Evolutionary conservation across 176 grass and related monocot species (phyloP), one percentile per base, ranked within the genome.

Genomic region (Hyparrhenia diplandra): DNA sequence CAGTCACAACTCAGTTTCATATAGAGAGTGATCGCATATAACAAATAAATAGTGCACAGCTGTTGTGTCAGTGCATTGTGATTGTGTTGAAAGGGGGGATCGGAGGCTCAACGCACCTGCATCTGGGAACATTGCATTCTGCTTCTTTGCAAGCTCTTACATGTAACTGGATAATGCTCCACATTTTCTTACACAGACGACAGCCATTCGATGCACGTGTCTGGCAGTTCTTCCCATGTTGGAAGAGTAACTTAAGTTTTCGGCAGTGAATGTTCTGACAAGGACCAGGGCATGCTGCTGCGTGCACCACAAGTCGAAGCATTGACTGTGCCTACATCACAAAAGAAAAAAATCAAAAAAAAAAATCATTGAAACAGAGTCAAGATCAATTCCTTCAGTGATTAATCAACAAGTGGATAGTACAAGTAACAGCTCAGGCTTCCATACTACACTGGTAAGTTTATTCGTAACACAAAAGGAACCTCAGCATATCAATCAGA

Each of bases 111-210:
- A 85, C 83, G 59, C 61, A 97, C 92, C 88, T 90, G 92, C 95
- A 98, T 29, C 95, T 93, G 5, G 95, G 95, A 2, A 98, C 24
- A 30, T 10, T 73, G 55, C 92, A 98, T 2, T 90, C 67, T 41
- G 90, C 58, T 42, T 94, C 81, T 84, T 91, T 94, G 66, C 95
- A 98, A 78, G 60, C 75, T 49, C 79, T 90, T 16, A 86, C 74
- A 75, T 98, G 95, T 16, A 92, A 17, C 3, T 43, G 90, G 52
- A 94, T 76, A 10, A 94, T 30, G 39, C 28, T 13, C 81, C 92
- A 94, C 61, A 92, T 74, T 74, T 60, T 87, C 57, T 74, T 52
- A 25, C 92, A 94, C 17, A 23, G 31, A 71, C 16, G 30, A 79
- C 90, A 92, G 36, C 92, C 90, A 80, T 88, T 87, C 28, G 78